Evolutionary conservation across 2,329 filamentous ascomycete genomes (phyloP).

Genomic region (Paecilomyces sp.): DNA sequence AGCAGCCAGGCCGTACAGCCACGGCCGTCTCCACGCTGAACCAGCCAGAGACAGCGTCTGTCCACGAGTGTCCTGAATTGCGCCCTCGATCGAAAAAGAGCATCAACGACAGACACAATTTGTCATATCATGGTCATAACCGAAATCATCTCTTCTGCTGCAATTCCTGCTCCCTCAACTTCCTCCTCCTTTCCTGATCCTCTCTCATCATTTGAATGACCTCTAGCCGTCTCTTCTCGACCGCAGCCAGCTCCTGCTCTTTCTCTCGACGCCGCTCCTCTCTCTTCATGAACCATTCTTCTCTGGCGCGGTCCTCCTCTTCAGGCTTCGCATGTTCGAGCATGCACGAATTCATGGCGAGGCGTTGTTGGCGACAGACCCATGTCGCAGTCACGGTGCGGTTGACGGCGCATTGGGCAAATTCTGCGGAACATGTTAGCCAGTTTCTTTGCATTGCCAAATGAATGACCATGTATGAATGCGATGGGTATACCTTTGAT

Average conservation of each 20-base stretch:
- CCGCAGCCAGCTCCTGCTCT: constrained; percentile 50
- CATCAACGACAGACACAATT: constrained; percentile 8
- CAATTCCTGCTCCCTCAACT: constrained; percentile 4
- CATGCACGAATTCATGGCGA: constrained; percentile 93
- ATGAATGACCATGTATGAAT: neutral
- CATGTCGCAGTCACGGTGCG: constrained; percentile 85
- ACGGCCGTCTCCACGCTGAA: no score
- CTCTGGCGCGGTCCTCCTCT: constrained; percentile 79
- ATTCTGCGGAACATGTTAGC: constrained; percentile 51
- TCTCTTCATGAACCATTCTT: constrained; percentile 83
- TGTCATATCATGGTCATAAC: constrained; percentile 5
- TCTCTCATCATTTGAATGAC: constrained; percentile 35
- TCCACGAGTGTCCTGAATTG: no score
- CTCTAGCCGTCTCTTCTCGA: constrained; percentile 33
- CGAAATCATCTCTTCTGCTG: constrained; percentile 1
- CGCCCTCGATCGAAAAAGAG: neutral
- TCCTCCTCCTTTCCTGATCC: constrained; percentile 21
- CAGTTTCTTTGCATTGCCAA: neutral
- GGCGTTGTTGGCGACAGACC: constrained; percentile 70
- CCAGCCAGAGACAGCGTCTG: no score
- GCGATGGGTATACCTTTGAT: constrained; percentile 59
- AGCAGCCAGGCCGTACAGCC: no score
- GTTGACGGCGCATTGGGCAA: constrained; percentile 80
- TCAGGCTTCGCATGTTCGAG: constrained; percentile 72
- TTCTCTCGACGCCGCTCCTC: constrained; percentile 62